Base-by-base conservation (phyloP, 2,329 filamentous ascomycete genomes). In the Neofusicoccum ribis region DNA sequence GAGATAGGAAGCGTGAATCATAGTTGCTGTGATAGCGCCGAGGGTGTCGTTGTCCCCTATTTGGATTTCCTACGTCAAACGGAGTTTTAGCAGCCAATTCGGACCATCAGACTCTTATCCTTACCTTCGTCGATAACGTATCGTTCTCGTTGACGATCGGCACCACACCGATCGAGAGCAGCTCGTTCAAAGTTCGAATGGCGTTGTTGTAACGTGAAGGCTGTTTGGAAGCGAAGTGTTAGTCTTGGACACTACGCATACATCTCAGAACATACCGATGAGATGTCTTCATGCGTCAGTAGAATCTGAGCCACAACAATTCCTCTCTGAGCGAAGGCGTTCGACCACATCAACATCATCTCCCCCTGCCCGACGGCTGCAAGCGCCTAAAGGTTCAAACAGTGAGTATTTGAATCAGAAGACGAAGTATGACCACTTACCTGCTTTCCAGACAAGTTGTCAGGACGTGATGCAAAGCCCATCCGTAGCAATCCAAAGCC, bases 311-410 rank as follows among this genome's bases (percentile, higher is more conserved):
- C 50, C 50, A 52, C 50, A 23, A 34, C 11, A 17, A 52, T 52
- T 12, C 50, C 50, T 39, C 34, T 52, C 50, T 37, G 50, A 11
- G 50, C 34, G 50, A 52, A 52, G 34, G 23, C 50, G 14, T 52
- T 52, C 5, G 50, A 52, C 50, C 50, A 52, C 50, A 52, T 52
- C 34, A 52, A 37, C 3, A 52, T 52, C 50, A 52, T 52, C n/a
- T 52, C 50, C n/a, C 14, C 50, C 34, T 52, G 50, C 34, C 50
- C 50, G 17, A 52, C n/a, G 6, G 50, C 50, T 31, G 50, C 31
- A 14, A 52, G 50, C 34, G 50, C 50, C 50, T 52, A 12, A 31
- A 49, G 20, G 34, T n/a, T 39, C 50, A 17, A 39, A 20, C 15
- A 39, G 50, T 52, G 31, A 52, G 50, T 31, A 3, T 37, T 39